phyloP scores from a whole-genome alignment of 2,329 filamentous ascomycete species.

The Penicillium sp. region DNA sequence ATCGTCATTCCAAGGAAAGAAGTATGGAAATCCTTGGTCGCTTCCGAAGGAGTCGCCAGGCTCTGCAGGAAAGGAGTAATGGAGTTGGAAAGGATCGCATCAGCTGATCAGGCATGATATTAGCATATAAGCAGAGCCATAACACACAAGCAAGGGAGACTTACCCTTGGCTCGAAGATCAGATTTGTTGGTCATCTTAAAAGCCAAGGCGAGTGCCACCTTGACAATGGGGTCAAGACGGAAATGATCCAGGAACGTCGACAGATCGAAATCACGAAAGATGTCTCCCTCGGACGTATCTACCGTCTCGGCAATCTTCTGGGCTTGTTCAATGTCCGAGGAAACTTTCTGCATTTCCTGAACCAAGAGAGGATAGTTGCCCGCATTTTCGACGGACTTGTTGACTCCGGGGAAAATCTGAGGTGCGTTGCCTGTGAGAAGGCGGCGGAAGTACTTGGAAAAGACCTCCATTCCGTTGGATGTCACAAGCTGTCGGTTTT shows the following conservation, averaged over 20 bases:
- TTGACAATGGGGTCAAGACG: constrained; percentile 84
- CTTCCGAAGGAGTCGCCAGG: constrained; percentile 61
- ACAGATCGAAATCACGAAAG: constrained; percentile 94
- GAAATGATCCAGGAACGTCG: constrained; percentile 93
- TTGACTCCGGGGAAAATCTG: constrained; percentile 82
- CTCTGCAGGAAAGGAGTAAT: constrained; percentile 72
- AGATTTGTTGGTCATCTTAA: constrained; percentile 72
- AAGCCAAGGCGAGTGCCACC: constrained; percentile 80
- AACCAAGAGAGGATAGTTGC: constrained; percentile 76
- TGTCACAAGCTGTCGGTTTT: constrained; percentile 69
- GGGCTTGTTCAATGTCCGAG: constrained; percentile 73
- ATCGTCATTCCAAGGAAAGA: constrained; percentile 73
- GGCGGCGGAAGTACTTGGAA: constrained; percentile 87
- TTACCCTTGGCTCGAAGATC: constrained; percentile 88
- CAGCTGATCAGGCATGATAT: constrained; percentile 54
- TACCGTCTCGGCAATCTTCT: constrained; percentile 88
- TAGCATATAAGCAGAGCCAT: neutral
- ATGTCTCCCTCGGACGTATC: constrained; percentile 87
- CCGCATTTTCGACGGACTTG: constrained; percentile 67
- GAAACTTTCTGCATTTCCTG: constrained; percentile 83
- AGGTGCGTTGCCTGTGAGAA: constrained; percentile 84
- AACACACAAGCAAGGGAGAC: constrained; percentile 15
- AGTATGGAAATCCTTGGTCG: constrained; percentile 62
- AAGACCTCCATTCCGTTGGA: constrained; percentile 99
- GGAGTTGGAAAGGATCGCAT: constrained; percentile 81